These are phyloP conservation scores for Boletus sp. DNA, from an alignment of 768 basidiomycete genomes.

Conservation along the genomic window DNA sequence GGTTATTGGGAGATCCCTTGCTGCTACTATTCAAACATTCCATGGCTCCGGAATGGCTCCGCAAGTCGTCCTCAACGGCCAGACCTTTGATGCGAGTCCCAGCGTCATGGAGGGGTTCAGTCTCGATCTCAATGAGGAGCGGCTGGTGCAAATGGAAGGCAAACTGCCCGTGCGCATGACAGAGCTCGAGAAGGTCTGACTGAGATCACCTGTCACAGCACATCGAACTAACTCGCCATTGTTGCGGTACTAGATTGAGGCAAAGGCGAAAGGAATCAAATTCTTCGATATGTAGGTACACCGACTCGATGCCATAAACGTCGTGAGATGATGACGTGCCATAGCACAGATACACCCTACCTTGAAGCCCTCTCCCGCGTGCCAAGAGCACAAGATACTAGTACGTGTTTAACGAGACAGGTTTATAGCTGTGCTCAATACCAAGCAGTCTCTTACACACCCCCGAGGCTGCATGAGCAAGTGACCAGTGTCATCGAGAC, in stretches of 20 bases:
- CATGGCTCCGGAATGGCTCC: slow-evolving; percentile 3
- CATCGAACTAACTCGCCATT: neutral
- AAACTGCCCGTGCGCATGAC: slow-evolving; percentile 76
- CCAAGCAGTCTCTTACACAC: slow-evolving; percentile 50
- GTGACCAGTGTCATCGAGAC: slow-evolving; percentile 62
- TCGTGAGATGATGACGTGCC: slow-evolving; percentile 5
- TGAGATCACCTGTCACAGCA: too few species aligned
- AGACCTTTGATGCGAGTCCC: slow-evolving; percentile 24
- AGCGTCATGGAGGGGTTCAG: slow-evolving; percentile 47
- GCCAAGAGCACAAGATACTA: slow-evolving; percentile 32
- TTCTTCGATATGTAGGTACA: slow-evolving; percentile 82
- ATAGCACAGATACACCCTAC: slow-evolving; percentile 73
- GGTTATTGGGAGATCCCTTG: slow-evolving; percentile 19
- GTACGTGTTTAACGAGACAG: slow-evolving; percentile 31
- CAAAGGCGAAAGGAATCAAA: slow-evolving; percentile 72
- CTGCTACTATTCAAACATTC: slow-evolving; percentile 14
- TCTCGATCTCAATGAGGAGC: slow-evolving; percentile 67
- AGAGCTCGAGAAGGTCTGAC: slow-evolving; percentile 80
- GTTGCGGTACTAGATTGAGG: slow-evolving; percentile 53
- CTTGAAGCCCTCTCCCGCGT: slow-evolving; percentile 45
- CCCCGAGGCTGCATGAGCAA: slow-evolving; percentile 58
- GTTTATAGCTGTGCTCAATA: neutral
- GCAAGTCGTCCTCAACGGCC: slow-evolving; percentile 29
- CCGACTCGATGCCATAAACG: neutral
- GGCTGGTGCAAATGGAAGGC: slow-evolving; percentile 76